Percentiles rank a stretch among this genome's conserved stretches.
phyloP scores from a whole-genome alignment of 768 basidiomycete genomes.

The Rhodotorula diobovata region DNA sequence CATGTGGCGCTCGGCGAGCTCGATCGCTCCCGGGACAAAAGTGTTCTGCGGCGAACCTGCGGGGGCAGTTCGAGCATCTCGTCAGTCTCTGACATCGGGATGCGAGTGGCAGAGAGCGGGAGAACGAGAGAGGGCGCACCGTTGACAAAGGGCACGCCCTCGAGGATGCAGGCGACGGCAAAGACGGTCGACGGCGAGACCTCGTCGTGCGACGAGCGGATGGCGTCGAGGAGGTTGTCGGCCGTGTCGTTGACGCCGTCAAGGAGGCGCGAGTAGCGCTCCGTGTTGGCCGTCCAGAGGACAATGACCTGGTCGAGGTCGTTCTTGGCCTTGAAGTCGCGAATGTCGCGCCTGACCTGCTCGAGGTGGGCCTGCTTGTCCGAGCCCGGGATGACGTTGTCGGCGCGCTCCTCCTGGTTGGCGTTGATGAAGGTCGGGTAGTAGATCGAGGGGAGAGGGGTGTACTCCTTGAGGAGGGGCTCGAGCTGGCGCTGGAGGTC shows the following conservation, averaged over 20 bases:
- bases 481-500: constrained; percentile 94
- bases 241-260: constrained; percentile 93
- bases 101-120: not conserved
- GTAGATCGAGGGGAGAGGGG: constrained; percentile 78
- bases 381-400: constrained; percentile 78
- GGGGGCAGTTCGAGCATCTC: no score
- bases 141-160: constrained; percentile 83
- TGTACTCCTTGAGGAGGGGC: constrained; percentile 72
- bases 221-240: constrained; percentile 72
- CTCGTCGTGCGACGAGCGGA: constrained; percentile 79
- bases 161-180: constrained; percentile 90
- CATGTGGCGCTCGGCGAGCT: constrained; percentile 78
- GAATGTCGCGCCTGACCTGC: constrained; percentile 86
- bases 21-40: constrained; percentile 90
- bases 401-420: constrained; percentile 92
- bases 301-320: constrained; percentile 80
- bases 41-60: constrained; percentile 84
- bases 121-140: constrained; percentile 55
- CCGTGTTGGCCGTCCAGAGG: constrained; percentile 98
- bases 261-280: constrained; percentile 92
- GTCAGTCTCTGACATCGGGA: no score
- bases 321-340: constrained; percentile 79
- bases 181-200: constrained; percentile 96
- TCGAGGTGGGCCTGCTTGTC: constrained; percentile 91
- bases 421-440: constrained; percentile 97